A percentile compares a stretch with the other conserved stretches of the same genome.
These are phyloP conservation scores for Solanum tacnaense DNA, from an alignment of 257 asterid species.

Conservation along the genomic window DNA sequence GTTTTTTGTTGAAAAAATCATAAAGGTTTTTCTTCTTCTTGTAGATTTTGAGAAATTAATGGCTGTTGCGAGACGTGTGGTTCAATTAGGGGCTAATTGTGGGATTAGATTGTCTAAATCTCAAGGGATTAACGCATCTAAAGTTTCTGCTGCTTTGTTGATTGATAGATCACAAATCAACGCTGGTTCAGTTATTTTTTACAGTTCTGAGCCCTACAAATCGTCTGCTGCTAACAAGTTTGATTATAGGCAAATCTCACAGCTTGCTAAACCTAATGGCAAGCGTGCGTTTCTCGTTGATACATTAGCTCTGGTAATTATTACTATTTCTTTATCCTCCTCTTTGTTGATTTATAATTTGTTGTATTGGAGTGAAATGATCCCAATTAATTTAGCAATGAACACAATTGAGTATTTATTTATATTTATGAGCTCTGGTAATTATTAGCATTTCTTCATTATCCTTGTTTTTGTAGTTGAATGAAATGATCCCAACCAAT, in stretches of 20 bases:
- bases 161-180: neutral
- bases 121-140: neutral
- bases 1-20: neutral
- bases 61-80: neutral
- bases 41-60: neutral
- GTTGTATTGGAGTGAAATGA: neutral
- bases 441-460: neutral
- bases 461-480: neutral
- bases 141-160: neutral
- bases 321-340: neutral
- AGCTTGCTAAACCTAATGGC: conserved; percentile 32
- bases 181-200: conserved; percentile 3
- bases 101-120: neutral
- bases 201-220: conserved; percentile 10
- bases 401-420: neutral
- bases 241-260: conserved; percentile 37
- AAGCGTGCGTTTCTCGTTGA: conserved; percentile 39
- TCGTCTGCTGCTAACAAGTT: conserved; percentile 10
- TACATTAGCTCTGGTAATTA: conserved; percentile 42
- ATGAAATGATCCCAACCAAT: neutral
- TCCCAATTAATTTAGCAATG: neutral
- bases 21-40: neutral
- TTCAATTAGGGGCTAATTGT: conserved; percentile 1
- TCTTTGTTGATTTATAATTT: neutral
- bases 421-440: conserved; percentile 24